phyloP scores from a whole-genome alignment of 257 asterid genomes.

The Knoxia roxburghii region DNA sequence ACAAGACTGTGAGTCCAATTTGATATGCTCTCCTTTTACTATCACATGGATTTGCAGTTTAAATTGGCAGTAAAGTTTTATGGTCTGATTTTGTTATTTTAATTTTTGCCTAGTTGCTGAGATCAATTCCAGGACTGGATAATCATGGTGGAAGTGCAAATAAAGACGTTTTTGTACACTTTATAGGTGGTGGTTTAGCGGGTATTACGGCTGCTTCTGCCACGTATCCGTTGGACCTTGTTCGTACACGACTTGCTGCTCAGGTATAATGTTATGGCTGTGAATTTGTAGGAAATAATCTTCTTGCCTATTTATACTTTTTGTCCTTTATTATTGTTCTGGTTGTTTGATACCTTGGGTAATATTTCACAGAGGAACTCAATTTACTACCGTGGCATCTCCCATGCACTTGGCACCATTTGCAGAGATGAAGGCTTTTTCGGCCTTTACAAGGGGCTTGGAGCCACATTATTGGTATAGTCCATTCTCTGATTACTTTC shows the following conservation, averaged over 20 bases:
- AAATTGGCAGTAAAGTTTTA: not conserved
- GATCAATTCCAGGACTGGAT: conserved; percentile 58
- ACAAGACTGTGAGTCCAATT: conserved; percentile 54
- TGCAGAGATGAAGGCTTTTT: conserved; percentile 87
- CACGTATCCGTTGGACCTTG: conserved; percentile 91
- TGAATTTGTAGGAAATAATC: not conserved
- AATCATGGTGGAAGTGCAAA: conserved; percentile 30
- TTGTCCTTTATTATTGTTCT: not conserved
- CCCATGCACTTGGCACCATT: conserved; percentile 70
- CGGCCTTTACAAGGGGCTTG: conserved; percentile 90
- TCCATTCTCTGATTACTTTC: not conserved
- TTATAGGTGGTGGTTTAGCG: conserved; percentile 86
- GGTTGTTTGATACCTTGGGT: conserved; percentile 11
- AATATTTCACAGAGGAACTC: conserved; percentile 54
- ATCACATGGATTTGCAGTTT: not conserved
- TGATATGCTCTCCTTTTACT: not conserved
- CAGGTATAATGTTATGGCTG: conserved; percentile 44
- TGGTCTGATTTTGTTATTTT: not conserved
- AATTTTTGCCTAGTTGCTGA: conserved; percentile 46
- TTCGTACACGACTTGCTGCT: conserved; percentile 86
- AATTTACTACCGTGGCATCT: conserved; percentile 73
- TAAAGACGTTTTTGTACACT: conserved; percentile 58
- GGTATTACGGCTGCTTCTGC: conserved; percentile 88
- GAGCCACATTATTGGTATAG: conserved; percentile 83
- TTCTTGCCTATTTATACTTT: too few relatives aligned